Base-by-base conservation (phyloP, 345 rosid genomes). In the Pugionium dolabratum region DNA sequence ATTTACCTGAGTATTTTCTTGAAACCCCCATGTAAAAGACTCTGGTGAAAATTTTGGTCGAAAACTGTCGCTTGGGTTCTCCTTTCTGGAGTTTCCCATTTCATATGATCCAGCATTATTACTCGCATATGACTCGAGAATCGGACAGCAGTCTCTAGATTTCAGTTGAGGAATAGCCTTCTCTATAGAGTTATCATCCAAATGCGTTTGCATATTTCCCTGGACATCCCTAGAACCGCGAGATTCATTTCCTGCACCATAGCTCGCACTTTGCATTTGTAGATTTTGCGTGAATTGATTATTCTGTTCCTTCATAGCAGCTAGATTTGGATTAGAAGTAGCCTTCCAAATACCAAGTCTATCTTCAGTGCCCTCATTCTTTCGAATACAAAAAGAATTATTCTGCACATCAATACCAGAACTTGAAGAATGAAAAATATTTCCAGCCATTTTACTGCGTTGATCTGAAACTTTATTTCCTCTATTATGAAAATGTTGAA, bases 71-170 rank as follows among this genome's bases (percentile, higher is more conserved):
- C n/a, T 59, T 59, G 63, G 10, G 63, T 58, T 58, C 9, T 57
- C 62, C 63, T 41, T 58, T 42, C 36, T 49, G 30, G 39, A 6
- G 39, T 42, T 59, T n/a, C 37, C 26, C 74, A 79, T 77, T 81
- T 62, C 76, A 85, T 66, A 74, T 69, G 43, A 42, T 53, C 40
- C 62, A 46, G 67, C 54, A 67, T 75, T 73, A 66, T 64, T 78
- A 75, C 76, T 81, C 72, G 78, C 80, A 18, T 79, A 62, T 18
- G 84, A 81, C 67, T 79, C 90, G 45, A 77, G 75, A 59, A 46
- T 76, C 55, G 77, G 86, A 73, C 75, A 75, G 67, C 71, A 61
- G 62, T 72, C 81, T 64, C 72, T 67, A 62, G 68, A 42, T 59
- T 71, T 81, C 36, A 50, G 61, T 9, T 75, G 69, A 67, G 85